Conservation (phyloP, 148 eudicot species). For the Nyssa sinensis region DNA sequence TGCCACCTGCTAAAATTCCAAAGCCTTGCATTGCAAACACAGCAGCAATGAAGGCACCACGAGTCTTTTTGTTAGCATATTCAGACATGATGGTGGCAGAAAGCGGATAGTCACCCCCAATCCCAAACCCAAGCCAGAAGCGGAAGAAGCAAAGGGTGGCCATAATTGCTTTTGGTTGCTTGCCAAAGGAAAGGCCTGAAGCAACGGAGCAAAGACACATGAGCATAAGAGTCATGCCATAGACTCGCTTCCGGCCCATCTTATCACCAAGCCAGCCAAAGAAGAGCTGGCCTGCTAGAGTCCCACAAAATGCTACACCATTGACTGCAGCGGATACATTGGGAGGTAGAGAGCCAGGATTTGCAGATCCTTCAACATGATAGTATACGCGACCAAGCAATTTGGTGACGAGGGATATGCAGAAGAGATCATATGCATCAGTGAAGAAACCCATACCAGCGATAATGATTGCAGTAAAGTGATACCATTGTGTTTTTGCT, state of each 20-base stretch:
- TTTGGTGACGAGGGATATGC: constrained; percentile 36
- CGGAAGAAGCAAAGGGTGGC: constrained; percentile 33
- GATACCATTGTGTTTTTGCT: constrained; percentile 41
- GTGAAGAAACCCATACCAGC: constrained; percentile 44
- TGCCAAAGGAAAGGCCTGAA: constrained; percentile 34
- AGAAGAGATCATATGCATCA: constrained; percentile 38
- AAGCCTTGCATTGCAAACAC: constrained; percentile 42
- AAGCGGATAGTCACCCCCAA: constrained; percentile 38
- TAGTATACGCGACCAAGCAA: constrained; percentile 36
- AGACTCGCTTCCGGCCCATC: constrained; percentile 29
- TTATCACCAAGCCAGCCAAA: constrained; percentile 42
- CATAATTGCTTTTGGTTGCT: constrained; percentile 22
- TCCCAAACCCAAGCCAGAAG: constrained; percentile 43
- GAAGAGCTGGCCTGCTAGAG: constrained; percentile 32
- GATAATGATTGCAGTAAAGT: constrained; percentile 33
- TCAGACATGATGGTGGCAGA: constrained; percentile 43
- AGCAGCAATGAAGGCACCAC: constrained; percentile 40
- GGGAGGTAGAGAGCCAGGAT: constrained; percentile 32
- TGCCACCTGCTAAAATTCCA: constrained; percentile 31
- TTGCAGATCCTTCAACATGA: constrained; percentile 23
- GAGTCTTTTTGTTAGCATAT: constrained; percentile 34
- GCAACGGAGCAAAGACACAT: constrained; percentile 31
- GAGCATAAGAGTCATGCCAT: constrained; percentile 35
- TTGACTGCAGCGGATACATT: constrained; percentile 32
- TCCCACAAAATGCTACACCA: constrained; percentile 32